A percentile compares a stretch with the other conserved stretches of the same genome.
These are phyloP conservation scores for Blastobotrys capitulatus DNA, from an alignment of 1,139 yeast genomes.

Conservation along the genomic window DNA sequence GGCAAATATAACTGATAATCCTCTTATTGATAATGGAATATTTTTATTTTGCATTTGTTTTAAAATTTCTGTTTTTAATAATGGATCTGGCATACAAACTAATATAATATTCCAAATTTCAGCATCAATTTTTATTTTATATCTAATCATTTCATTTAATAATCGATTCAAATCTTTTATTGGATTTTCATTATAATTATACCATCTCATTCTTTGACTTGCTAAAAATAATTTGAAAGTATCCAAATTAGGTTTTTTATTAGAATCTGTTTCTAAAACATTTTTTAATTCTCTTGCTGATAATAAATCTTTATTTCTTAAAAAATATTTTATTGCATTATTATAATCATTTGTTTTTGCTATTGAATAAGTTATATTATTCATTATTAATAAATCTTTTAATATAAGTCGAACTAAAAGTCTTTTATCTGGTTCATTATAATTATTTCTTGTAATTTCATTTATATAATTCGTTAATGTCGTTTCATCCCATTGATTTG, in stretches of 20 bases:
- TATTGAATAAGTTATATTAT: not conserved
- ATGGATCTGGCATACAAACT: constrained; percentile 19
- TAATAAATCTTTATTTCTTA: constrained; percentile 37
- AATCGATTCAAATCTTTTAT: constrained; percentile 15
- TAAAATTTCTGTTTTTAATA: constrained; percentile 18
- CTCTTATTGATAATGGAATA: constrained; percentile 21
- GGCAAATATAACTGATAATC: constrained; percentile 19
- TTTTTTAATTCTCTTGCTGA: constrained; percentile 39
- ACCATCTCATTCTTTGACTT: constrained; percentile 26
- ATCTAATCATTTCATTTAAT: constrained; percentile 33
- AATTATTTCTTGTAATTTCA: not conserved
- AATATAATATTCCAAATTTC: constrained; percentile 38
- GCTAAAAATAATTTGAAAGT: constrained; percentile 41
- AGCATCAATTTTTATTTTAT: constrained; percentile 31
- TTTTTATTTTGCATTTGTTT: constrained; percentile 21
- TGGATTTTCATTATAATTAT: constrained; percentile 27
- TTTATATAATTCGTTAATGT: not conserved
- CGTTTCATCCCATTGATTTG: constrained; percentile 2
- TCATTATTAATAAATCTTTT: constrained; percentile 5
- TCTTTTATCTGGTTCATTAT: not conserved
- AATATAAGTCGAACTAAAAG: not conserved
- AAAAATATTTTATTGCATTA: constrained; percentile 40
- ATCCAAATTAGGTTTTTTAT: constrained; percentile 33
- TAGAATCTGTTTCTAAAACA: constrained; percentile 19
- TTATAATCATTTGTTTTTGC: constrained; percentile 38